These are phyloP conservation scores for Colletotrichum trifolii DNA, from an alignment of 2,329 filamentous ascomycete genomes.

Conservation along the genomic window DNA sequence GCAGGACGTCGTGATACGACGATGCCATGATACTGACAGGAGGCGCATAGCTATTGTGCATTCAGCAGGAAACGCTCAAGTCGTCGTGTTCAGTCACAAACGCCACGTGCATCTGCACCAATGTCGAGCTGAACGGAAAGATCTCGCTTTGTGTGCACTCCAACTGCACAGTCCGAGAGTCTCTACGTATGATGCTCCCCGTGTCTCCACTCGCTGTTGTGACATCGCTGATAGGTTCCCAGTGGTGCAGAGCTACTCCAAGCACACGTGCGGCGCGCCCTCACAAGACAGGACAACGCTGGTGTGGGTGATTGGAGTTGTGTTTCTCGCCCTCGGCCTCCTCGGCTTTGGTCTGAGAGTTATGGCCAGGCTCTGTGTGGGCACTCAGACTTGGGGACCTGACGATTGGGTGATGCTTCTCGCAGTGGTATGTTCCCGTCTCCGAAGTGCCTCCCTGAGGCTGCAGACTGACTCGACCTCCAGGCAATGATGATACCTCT, in stretches of 20 bases:
- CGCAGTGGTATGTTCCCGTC: conserved; percentile 43
- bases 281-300: conserved; percentile 42
- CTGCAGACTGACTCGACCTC: conserved; percentile 7
- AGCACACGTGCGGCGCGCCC: conserved; percentile 41
- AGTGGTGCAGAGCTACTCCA: conserved; percentile 39
- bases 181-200: conserved; percentile 15
- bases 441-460: too few relatives aligned
- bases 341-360: conserved; percentile 45
- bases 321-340: conserved; percentile 44
- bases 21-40: conserved; percentile 18
- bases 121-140: conserved; percentile 38
- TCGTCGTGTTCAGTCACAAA: conserved; percentile 36
- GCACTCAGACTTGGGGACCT: conserved; percentile 44
- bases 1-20: not conserved
- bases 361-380: conserved; percentile 41
- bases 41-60: conserved; percentile 37
- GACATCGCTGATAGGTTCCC: not conserved
- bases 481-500: conserved; percentile 30
- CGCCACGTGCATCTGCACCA: conserved; percentile 40
- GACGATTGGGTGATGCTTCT: conserved; percentile 54
- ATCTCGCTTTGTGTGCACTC: conserved; percentile 37
- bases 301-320: conserved; percentile 41
- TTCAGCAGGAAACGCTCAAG: conserved; percentile 27
- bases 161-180: conserved; percentile 38
- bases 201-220: not conserved